A percentile compares a stretch with the other conserved stretches of the same genome.
These are phyloP conservation scores for Salix caprea DNA, from an alignment of 345 rosid genomes.

Conservation along the genomic window DNA sequence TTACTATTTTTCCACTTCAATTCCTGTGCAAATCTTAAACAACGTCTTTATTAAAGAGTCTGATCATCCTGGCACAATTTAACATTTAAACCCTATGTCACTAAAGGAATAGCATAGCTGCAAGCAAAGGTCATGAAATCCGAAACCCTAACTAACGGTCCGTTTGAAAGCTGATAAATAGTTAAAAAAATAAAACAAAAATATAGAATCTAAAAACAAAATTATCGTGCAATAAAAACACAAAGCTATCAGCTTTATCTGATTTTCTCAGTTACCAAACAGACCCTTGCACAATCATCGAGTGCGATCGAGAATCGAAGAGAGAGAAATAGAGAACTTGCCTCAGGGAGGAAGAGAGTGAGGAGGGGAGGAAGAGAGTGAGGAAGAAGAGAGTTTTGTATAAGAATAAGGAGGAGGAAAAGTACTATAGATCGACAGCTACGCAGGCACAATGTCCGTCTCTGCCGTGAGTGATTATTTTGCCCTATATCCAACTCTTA, in stretches of 20 bases:
- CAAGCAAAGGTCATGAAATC: neutral
- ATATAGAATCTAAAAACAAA: neutral
- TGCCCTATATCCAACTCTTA: conserved; percentile 2
- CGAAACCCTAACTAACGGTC: conserved; percentile 9
- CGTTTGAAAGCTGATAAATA: neutral
- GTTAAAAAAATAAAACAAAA: neutral
- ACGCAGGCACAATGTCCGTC: neutral
- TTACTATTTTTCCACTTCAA: neutral
- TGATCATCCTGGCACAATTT: neutral
- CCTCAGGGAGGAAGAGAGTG: neutral
- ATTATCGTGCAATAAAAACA: neutral
- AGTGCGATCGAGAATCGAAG: neutral
- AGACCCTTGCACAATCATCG: neutral
- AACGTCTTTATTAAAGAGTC: neutral
- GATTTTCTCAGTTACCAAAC: neutral
- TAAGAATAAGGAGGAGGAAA: neutral
- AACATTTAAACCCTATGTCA: neutral
- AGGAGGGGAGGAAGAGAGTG: neutral
- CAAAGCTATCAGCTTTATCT: neutral
- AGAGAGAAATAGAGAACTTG: conserved; percentile 2
- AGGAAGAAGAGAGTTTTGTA: too few relatives aligned
- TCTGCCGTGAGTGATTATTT: neutral
- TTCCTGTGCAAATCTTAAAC: neutral
- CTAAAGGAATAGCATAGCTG: neutral
- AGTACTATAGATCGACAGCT: conserved; percentile 1